Evolutionary conservation across 306 rosid genomes (phyloP).

Genomic region (Cucumis hystrix): DNA sequence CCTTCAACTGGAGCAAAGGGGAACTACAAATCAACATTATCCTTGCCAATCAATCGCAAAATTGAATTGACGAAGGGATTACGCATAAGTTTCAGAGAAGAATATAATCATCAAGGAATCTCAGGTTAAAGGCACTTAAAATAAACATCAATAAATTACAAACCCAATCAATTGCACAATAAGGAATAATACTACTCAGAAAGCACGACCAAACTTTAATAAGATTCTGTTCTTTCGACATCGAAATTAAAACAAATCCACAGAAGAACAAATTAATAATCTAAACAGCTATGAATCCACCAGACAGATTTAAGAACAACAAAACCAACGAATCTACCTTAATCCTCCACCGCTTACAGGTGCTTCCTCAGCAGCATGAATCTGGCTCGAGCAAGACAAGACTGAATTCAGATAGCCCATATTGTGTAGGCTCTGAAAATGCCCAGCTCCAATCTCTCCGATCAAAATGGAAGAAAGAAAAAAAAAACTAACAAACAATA

Average conservation of each 20-base stretch:
- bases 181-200: not conserved
- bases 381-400: conserved; percentile 56
- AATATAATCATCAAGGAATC: not conserved
- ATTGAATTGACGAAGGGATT: not conserved
- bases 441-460: conserved; percentile 18
- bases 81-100: not conserved
- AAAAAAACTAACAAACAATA: conserved; percentile 9
- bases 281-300: conserved; percentile 14
- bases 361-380: conserved; percentile 49
- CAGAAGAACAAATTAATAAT: not conserved
- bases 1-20: not conserved
- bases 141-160: not conserved
- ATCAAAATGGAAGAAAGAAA: conserved; percentile 23
- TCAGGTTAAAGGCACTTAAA: not conserved
- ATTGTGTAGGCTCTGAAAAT: conserved; percentile 22
- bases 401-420: conserved; percentile 88
- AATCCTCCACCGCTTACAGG: conserved; percentile 84
- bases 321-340: conserved; percentile 32
- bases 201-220: not conserved
- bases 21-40: not conserved
- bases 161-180: not conserved
- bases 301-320: not conserved
- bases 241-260: not conserved
- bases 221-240: conserved; percentile 1
- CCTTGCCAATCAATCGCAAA: not conserved